Evolutionary conservation across 2,329 filamentous ascomycete genomes (phyloP).

Genomic region (Sporothrix schenckii): DNA sequence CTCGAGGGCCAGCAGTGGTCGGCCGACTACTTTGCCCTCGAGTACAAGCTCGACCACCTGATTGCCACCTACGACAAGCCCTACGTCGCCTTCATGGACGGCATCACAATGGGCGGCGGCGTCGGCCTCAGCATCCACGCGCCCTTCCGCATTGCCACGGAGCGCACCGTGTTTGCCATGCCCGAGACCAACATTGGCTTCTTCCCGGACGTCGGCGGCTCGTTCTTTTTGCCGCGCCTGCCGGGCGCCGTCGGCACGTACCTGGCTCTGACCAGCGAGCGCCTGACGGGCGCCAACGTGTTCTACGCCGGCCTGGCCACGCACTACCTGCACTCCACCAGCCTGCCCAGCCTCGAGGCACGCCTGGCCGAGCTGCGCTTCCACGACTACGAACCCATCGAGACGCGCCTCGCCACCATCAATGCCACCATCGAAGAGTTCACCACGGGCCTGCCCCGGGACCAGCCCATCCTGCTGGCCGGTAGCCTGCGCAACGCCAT

Average conservation of each 20-base stretch:
- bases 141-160: constrained; percentile 93
- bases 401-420: constrained; percentile 70
- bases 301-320: constrained; percentile 93
- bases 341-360: constrained; percentile 76
- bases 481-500: constrained; percentile 77
- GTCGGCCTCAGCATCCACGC: constrained; percentile 94
- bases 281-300: constrained; percentile 77
- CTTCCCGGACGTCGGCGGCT: constrained; percentile 96
- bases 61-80: constrained; percentile 94
- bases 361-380: constrained; percentile 90
- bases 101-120: constrained; percentile 97
- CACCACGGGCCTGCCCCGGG: constrained; percentile 78
- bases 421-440: constrained; percentile 92
- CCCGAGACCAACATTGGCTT: constrained; percentile 98
- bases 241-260: constrained; percentile 87
- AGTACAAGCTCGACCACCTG: constrained; percentile 95
- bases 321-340: constrained; percentile 92
- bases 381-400: constrained; percentile 69
- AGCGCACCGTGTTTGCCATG: constrained; percentile 96
- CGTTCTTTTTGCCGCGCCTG: constrained; percentile 91
- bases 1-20: constrained; percentile 72
- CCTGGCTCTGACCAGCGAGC: constrained; percentile 86
- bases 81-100: constrained; percentile 94
- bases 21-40: constrained; percentile 83
- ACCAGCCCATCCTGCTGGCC: constrained; percentile 67